A percentile compares a stretch with the other conserved stretches of the same genome.
Conservation (phyloP, 257 asterid species). For the Prunella vulgaris region DNA sequence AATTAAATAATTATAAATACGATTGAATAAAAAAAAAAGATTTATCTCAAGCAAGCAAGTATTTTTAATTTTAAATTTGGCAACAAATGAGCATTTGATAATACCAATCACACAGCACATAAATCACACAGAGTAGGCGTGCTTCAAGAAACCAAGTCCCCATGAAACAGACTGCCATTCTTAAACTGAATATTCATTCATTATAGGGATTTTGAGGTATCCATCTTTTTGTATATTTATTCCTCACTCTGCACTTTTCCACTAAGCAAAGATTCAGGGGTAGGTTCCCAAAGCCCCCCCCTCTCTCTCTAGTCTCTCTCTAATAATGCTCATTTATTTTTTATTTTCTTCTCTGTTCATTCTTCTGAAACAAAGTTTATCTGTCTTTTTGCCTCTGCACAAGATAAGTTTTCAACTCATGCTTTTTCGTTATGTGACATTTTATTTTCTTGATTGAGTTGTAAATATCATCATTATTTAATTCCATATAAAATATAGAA, state of each 20-base stretch:
- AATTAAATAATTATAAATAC: background rate
- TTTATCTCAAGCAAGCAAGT: background rate
- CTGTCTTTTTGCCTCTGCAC: background rate
- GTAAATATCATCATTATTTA: background rate
- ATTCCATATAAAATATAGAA: background rate
- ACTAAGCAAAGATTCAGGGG: slow-evolving; percentile 20
- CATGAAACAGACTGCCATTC: slow-evolving; percentile 8
- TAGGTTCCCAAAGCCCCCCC: slow-evolving; percentile 13
- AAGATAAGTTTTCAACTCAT: slow-evolving; percentile 8
- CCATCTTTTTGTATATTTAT: slow-evolving; percentile 1
- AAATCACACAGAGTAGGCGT: slow-evolving; percentile 20
- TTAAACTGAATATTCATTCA: slow-evolving; percentile 29
- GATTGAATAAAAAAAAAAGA: too few relatives aligned
- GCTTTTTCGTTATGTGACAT: slow-evolving; percentile 18
- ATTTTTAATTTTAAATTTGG: background rate
- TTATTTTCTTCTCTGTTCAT: background rate
- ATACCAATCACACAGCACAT: background rate
- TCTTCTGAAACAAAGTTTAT: slow-evolving; percentile 20
- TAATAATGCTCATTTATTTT: background rate
- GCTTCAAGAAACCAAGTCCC: background rate
- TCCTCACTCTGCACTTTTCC: slow-evolving; percentile 6
- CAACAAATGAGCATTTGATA: background rate
- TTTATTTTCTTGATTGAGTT: slow-evolving; percentile 9
- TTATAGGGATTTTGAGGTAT: slow-evolving; percentile 12
- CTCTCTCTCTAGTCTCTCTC: background rate